phyloP scores from a whole-genome alignment of 2,329 filamentous ascomycete species.

The Sporothrix globosa region DNA sequence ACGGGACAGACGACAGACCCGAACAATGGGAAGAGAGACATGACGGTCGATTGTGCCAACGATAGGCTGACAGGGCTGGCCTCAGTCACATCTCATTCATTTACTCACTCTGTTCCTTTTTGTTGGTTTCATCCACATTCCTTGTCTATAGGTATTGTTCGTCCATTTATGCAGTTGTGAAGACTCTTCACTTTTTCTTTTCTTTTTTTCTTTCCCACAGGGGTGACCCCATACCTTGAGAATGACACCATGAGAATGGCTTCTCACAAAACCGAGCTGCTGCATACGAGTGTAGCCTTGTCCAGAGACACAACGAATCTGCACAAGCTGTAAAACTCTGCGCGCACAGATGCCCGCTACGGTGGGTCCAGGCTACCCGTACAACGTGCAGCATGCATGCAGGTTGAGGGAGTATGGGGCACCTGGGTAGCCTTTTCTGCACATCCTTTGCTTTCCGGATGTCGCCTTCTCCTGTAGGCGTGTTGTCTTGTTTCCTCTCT shows the following conservation, averaged over 20 bases:
- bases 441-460: not conserved
- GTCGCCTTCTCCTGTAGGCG: not conserved
- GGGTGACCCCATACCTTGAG: not conserved
- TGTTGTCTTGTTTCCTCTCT: not conserved
- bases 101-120: not conserved
- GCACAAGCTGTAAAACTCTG: not conserved
- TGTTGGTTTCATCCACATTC: not conserved
- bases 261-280: too few species aligned
- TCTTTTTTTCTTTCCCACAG: not conserved
- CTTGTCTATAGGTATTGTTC: not conserved
- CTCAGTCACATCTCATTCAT: not conserved
- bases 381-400: not conserved
- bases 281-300: not conserved
- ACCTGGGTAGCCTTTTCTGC: not conserved
- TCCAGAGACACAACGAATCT: constrained; percentile 1
- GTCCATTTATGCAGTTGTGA: constrained; percentile 5
- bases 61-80: constrained; percentile 7
- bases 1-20: constrained; percentile 19
- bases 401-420: not conserved
- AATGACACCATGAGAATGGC: not conserved
- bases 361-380: not conserved
- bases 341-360: constrained; percentile 14
- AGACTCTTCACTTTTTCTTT: not conserved
- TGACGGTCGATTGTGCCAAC: not conserved
- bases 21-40: not conserved